Evolutionary conservation across 148 eudicot genomes (phyloP), one percentile per base, ranked within the genome.

Genomic region (Polygonum maritimum): DNA sequence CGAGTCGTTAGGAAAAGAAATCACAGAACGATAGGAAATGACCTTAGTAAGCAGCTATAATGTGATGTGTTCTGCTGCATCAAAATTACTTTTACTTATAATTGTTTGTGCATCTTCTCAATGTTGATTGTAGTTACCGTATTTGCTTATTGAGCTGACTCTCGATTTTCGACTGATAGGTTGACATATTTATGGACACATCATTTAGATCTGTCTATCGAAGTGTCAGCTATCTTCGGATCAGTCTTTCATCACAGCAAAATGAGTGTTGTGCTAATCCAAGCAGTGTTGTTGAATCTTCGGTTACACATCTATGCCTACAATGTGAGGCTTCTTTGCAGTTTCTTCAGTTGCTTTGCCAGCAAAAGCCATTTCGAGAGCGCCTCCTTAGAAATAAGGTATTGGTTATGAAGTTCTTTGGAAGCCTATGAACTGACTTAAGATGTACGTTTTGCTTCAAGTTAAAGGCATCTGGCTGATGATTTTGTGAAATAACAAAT

Each of bases 281-380:
- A 74, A 75, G 75, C 83, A 73, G 55, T 79, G 80, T 72, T 62
- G 78, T 76, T 80, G 94, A 87, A 75, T 87, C 77, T 80, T 70
- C 78, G 35, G 79, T 92, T 65, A 78, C 77, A 63, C 83, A 80
- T 82, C 82, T 84, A 73, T 95, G 94, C 87, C 91, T 84, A 83
- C 97, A 90, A 76, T 92, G 97, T 78, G 98, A 95, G 85, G 92
- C 91, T 85, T 89, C 98, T 76, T 82, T 92, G 78, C 94, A 92
- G 86, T 89, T 92, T 86, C 92, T 95, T 52, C 96, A 90, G 78
- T 89, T 85, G 47, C 73, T 90, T 70, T 90, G 92, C 84, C 96
- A 95, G 73, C 93, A 87, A 74, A 92, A 91, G 80, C 78, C 84
- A 47, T 89, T 95, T 79, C 90, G 94, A 58, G 98, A 95, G 79